phyloP scores from a whole-genome alignment of 345 rosid genomes.

The Camelina sativa region DNA sequence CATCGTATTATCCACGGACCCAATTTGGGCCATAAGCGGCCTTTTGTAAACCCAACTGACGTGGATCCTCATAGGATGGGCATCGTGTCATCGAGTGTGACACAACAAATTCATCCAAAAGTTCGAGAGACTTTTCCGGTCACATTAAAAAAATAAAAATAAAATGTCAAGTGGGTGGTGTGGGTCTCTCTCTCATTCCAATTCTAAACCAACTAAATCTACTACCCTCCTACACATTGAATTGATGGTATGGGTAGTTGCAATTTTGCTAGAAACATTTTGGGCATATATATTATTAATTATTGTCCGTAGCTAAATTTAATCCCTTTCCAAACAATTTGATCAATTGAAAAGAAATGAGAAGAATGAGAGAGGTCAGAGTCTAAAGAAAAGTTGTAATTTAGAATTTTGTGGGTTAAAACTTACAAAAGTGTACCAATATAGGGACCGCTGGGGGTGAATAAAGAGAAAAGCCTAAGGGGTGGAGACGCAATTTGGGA shows the following conservation, averaged over 20 bases:
- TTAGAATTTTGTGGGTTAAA: not conserved
- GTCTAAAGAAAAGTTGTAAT: constrained; percentile 8
- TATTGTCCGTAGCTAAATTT: not conserved
- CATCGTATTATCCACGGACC: not conserved
- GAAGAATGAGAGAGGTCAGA: not conserved
- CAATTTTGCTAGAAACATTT: not conserved
- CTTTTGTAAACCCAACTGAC: not conserved
- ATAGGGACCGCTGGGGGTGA: constrained; percentile 17
- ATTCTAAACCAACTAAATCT: constrained; percentile 25
- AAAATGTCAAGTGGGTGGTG: constrained; percentile 7
- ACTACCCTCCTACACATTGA: not conserved
- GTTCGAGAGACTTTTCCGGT: constrained; percentile 3
- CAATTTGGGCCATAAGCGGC: not conserved
- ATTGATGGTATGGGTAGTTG: constrained; percentile 11
- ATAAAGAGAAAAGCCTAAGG: not conserved
- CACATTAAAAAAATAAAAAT: not conserved
- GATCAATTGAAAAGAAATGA: not conserved
- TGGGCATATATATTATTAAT: not conserved
- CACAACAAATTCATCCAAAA: constrained; percentile 1
- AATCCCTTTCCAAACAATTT: not conserved
- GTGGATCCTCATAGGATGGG: constrained; percentile 19
- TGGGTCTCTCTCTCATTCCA: too few relatives aligned
- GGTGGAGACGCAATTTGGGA: constrained; percentile 29
- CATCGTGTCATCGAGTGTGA: constrained; percentile 15
- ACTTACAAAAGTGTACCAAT: constrained; percentile 12